Evolutionary conservation across 1,139 yeast genomes (phyloP), one percentile per base, ranked within the genome.

Genomic region (Zygotorulaspora mrakii): DNA sequence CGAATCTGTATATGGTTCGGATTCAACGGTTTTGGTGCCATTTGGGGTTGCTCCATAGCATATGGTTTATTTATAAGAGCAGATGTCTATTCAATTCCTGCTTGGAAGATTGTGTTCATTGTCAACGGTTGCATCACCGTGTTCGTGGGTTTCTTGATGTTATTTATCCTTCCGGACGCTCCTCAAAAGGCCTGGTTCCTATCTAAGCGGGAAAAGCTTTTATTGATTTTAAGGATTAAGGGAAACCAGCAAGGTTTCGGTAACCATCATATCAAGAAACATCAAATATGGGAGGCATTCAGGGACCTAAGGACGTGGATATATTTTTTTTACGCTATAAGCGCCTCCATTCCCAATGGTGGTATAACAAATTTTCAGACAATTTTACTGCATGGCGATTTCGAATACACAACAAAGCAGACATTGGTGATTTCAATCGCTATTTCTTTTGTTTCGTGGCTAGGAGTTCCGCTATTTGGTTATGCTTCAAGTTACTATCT

Each of bases 231-330:
- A 33, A 64, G 74, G 39, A 73, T 78, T 63, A 55, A 67, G 35
- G 57, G 55, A 24, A 69, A 69, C 47, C 62, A 67, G 39, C 66
- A 61, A 48, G 80, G 82, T 11, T 73, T 76, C 41, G 80, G 80
- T 30, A 27, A 20, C 10, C 22, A 12, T 10, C 65, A 66, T 22
- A 68, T 75, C 61, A 78, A 79, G 51, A 62, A 55, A 55, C 55
- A 70, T 31, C 86, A 80, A 53, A 61, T 76, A 33, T 57, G 55
- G 48, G 75, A 71, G 49, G 68, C 69, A 1, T 43, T 70, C 23
- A 46, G 42, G 12, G 75, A 71, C 42, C 55, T 62, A 31, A 48
- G 78, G 49, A 77, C 82, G 3, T 67, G 76, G 51, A 51, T 77
- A 16, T 69, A 71, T 48, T 64, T 64, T 29, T 31, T 61, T 1